These are phyloP conservation scores for Mytilinidion resinicola DNA, from an alignment of 495 filamentous ascomycete genomes.

Conservation along the genomic window DNA sequence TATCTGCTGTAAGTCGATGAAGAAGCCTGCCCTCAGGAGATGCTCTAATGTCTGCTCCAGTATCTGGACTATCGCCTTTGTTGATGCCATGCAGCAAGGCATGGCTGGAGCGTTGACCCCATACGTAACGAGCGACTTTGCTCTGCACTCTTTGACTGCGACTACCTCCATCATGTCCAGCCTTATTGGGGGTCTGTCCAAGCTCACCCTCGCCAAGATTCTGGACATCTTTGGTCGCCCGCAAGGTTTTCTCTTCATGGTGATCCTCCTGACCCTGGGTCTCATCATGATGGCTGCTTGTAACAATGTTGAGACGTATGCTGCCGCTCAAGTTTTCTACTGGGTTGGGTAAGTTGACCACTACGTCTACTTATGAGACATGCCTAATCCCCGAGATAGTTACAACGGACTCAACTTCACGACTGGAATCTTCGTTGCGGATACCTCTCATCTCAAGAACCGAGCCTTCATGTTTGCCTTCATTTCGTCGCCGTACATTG, in stretches of 20 bases:
- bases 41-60: constrained; percentile 23
- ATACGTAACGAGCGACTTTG: constrained; percentile 32
- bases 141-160: constrained; percentile 29
- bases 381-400: constrained; percentile 1
- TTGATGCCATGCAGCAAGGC: constrained; percentile 40
- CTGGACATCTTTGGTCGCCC: constrained; percentile 58
- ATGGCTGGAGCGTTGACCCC: constrained; percentile 16
- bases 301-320: constrained; percentile 42
- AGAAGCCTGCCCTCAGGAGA: no score
- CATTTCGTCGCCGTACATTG: constrained; percentile 25
- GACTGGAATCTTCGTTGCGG: constrained; percentile 26
- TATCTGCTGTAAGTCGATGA: not conserved
- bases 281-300: constrained; percentile 46
- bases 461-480: constrained; percentile 25
- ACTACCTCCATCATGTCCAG: constrained; percentile 39
- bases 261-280: constrained; percentile 37
- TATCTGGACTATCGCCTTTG: constrained; percentile 46
- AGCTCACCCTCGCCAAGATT: constrained; percentile 58
- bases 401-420: constrained; percentile 23
- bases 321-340: constrained; percentile 49
- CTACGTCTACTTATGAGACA: not conserved
- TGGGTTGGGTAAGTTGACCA: constrained; percentile 40
- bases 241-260: constrained; percentile 45
- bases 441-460: constrained; percentile 27
- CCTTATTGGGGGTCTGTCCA: constrained; percentile 57